Conservation (phyloP, 1,139 yeast genomes). For the Suhomyces atakaporum region DNA sequence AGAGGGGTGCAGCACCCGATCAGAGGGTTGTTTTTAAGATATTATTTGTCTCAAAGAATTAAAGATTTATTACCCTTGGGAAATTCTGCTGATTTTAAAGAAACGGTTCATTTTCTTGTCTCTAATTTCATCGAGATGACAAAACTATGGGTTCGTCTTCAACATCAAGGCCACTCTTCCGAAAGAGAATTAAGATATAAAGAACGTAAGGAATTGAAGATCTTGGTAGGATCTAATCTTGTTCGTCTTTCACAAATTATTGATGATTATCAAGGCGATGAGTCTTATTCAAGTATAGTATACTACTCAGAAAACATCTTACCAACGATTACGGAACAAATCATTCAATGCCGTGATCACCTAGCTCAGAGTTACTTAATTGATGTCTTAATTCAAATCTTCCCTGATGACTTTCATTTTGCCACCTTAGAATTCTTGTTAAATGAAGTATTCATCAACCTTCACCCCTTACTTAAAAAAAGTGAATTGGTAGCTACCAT, state of each 20-base stretch:
- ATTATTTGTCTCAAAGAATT: slow-evolving; percentile 83
- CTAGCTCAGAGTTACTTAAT: slow-evolving; percentile 89
- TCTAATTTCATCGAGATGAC: slow-evolving; percentile 96
- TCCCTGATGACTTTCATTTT: slow-evolving; percentile 90
- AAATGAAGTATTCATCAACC: slow-evolving; percentile 58
- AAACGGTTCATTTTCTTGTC: slow-evolving; percentile 71
- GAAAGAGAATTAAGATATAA: slow-evolving; percentile 73
- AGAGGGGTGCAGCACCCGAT: slow-evolving; percentile 97
- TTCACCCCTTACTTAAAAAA: slow-evolving; percentile 71
- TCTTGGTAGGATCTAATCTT: slow-evolving; percentile 88
- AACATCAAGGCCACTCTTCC: slow-evolving; percentile 91
- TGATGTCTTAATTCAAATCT: slow-evolving; percentile 89
- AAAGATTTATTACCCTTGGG: slow-evolving; percentile 64
- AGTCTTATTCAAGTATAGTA: slow-evolving; percentile 31
- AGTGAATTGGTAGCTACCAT: slow-evolving; percentile 68
- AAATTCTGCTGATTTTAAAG: slow-evolving; percentile 52
- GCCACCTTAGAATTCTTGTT: slow-evolving; percentile 69
- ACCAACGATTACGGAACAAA: slow-evolving; percentile 85
- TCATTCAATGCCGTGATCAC: slow-evolving; percentile 87
- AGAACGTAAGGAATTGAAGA: slow-evolving; percentile 87
- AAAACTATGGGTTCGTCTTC: slow-evolving; percentile 93
- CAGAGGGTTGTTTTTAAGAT: slow-evolving; percentile 83
- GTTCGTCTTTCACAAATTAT: slow-evolving; percentile 88
- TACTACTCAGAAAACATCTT: slow-evolving; percentile 67
- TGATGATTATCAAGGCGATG: slow-evolving; percentile 55